phyloP scores from a whole-genome alignment of 1,139 yeast genomes.

The Candida buenavistaensis region DNA sequence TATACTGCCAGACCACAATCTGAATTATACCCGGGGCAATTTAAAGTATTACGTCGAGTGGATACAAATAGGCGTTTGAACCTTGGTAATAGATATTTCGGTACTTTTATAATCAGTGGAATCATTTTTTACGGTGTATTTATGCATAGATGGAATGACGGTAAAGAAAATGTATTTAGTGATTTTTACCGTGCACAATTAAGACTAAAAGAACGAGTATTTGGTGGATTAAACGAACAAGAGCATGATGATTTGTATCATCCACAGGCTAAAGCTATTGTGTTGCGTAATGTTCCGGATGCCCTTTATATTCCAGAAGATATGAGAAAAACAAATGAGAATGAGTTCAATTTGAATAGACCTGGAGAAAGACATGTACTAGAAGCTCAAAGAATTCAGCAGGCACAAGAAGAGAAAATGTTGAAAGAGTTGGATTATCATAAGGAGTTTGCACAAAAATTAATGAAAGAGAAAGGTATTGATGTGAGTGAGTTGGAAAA shows the following conservation, averaged over 20 bases:
- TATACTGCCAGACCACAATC: slow-evolving; percentile 80
- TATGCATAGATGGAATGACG: slow-evolving; percentile 83
- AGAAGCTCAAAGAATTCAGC: slow-evolving; percentile 72
- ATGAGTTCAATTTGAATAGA: slow-evolving; percentile 55
- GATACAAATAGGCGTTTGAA: slow-evolving; percentile 57
- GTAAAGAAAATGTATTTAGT: slow-evolving; percentile 72
- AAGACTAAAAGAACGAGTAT: slow-evolving; percentile 48
- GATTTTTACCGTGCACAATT: slow-evolving; percentile 66
- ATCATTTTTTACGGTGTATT: slow-evolving; percentile 61
- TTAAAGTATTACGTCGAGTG: slow-evolving; percentile 65
- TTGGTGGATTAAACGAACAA: slow-evolving; percentile 52
- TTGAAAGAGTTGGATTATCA: slow-evolving; percentile 54
- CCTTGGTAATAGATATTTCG: slow-evolving; percentile 55
- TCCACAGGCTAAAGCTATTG: slow-evolving; percentile 36
- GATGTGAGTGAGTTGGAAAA: slow-evolving; percentile 1
- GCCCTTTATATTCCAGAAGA: slow-evolving; percentile 42
- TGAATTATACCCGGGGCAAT: slow-evolving; percentile 76
- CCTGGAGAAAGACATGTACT: slow-evolving; percentile 73
- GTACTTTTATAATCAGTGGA: slow-evolving; percentile 44
- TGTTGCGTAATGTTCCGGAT: slow-evolving; percentile 43
- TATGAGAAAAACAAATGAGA: slow-evolving; percentile 41
- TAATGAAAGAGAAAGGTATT: slow-evolving; percentile 30
- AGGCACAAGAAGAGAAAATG: slow-evolving; percentile 66
- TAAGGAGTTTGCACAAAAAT: slow-evolving; percentile 27
- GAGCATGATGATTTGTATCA: slow-evolving; percentile 65